Evolutionary conservation across 345 rosid species (phyloP).

Genomic region (Eucalyptus virginea): DNA sequence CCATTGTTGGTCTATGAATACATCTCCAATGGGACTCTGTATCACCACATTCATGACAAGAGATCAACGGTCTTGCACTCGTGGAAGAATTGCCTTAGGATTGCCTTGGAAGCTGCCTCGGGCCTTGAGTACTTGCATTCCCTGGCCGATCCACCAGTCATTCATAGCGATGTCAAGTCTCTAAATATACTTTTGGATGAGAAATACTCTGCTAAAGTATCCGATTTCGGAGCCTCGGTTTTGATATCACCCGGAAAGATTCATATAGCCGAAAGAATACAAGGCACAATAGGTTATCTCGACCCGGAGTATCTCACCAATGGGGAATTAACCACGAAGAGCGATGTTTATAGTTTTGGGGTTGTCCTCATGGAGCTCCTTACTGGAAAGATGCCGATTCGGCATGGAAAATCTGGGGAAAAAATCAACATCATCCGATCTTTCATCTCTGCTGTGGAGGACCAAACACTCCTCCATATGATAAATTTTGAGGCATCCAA

Average conservation of each 20-base stretch:
- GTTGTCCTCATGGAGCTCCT: background rate
- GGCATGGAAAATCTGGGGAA: background rate
- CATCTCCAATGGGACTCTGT: background rate
- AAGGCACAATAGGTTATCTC: background rate
- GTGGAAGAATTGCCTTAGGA: background rate
- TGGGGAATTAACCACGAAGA: background rate
- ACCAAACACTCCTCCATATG: background rate
- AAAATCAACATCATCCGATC: background rate
- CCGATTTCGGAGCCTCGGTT: background rate
- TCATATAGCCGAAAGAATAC: background rate
- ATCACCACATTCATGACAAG: background rate
- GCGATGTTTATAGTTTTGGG: background rate
- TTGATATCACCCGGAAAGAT: background rate
- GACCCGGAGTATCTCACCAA: background rate
- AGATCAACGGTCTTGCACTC: background rate
- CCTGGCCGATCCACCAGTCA: fast-evolving
- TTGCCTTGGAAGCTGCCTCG: background rate
- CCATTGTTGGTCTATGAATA: background rate
- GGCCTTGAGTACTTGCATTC: background rate
- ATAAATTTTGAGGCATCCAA: background rate
- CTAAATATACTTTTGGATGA: background rate
- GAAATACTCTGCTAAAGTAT: background rate
- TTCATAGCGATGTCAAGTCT: background rate
- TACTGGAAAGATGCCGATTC: fast-evolving
- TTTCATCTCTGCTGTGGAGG: background rate